Conservation (phyloP, 371 early-diverging fungal species). For the Syncephalis plumigaleata region DNA sequence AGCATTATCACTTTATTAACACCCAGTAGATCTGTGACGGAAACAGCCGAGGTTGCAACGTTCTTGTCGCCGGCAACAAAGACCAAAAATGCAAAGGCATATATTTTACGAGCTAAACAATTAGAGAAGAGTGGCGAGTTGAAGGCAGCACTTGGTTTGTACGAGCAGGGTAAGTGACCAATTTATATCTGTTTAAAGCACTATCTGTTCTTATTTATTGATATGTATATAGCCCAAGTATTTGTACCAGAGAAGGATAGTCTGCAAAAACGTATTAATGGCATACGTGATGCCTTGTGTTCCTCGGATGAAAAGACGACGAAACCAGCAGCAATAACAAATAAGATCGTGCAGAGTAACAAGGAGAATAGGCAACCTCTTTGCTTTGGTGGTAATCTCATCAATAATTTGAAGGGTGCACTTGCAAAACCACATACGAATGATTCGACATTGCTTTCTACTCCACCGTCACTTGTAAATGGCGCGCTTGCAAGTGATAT, state of each 20-base stretch:
- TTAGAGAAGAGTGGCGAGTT: conserved; percentile 19
- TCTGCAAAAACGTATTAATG: conserved; percentile 12
- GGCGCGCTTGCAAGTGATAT: no score
- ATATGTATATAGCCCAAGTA: conserved; percentile 2
- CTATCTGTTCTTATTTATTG: no score
- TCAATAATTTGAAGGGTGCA: no score
- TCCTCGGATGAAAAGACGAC: background rate
- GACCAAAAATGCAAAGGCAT: conserved; percentile 24
- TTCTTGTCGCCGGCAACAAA: conserved; percentile 24
- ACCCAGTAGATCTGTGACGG: background rate
- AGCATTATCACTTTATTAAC: no score
- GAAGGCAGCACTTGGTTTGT: conserved; percentile 17
- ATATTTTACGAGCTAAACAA: conserved; percentile 17
- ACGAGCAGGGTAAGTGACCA: conserved; percentile 19
- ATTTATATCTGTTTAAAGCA: no score
- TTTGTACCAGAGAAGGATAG: conserved; percentile 7
- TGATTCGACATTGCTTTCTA: no score
- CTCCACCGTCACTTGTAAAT: no score
- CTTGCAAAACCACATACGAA: no score
- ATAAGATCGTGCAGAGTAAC: background rate
- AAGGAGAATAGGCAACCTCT: background rate
- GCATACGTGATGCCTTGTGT: conserved; percentile 9
- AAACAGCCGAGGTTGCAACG: conserved; percentile 11
- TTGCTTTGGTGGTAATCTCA: background rate
- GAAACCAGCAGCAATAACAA: background rate